Base-by-base conservation (phyloP, 1,284 basidiomycete genomes). In the Vanrija sp. region DNA sequence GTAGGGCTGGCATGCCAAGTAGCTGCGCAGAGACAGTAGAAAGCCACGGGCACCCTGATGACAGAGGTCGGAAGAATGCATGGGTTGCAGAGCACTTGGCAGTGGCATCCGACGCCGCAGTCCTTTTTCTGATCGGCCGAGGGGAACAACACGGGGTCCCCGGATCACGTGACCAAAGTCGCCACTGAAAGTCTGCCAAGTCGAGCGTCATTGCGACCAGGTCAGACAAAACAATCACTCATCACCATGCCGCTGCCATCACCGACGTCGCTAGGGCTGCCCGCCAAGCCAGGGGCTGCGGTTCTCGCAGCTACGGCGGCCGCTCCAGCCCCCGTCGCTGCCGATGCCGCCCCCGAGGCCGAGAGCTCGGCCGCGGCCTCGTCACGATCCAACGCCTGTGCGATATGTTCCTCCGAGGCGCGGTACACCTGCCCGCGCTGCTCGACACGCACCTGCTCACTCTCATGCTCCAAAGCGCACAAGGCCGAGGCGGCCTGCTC, bases 351-450 rank as follows among this genome's bases (percentile, higher is more conserved):
- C 38, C n/a, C n/a, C 38, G 10, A n/a, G n/a, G 31, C 31, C 7
- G 31, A 31, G 31, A 31, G 31, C 31, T 31, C 31, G 9, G 16
- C 24, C 15, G 9, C 41, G 4, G 16, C 42, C 36, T 6, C 48
- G 14, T 23, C 48, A 3, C 6, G 27, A 2, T 8, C 38, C 47
- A 25, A 39, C 47, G 39, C 38, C 47, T 67, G 65, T 43, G 57
- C 50, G 6, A 49, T 65, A 47, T 69, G 67, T 56, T n/a, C 35
- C 27, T 35, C 41, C n/a, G 20, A 60, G 67, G 39, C 84, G 0
- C 86, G 82, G 64, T 93, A 93, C 79, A 89, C 85, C 49, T 93
- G 89, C 67, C 89, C 89, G 0, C 81, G 87, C 31, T 93, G 89
- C 75, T 64, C 76, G 4, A 76, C 77, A 23, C 80, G 79, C 42